These are phyloP conservation scores for Penstemon davidsonii DNA, from an alignment of 257 asterid species.

Conservation along the genomic window DNA sequence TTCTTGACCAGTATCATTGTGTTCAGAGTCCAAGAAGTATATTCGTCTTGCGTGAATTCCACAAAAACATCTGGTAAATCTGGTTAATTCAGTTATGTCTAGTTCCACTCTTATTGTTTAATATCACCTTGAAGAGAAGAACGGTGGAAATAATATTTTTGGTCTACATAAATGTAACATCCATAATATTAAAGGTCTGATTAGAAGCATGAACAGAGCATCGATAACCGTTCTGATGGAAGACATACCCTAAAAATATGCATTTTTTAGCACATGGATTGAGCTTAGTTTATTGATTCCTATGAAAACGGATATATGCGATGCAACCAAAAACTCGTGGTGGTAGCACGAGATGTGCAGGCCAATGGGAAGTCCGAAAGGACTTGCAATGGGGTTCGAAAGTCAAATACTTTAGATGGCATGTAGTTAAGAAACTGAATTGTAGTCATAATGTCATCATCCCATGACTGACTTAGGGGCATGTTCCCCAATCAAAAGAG, in stretches of 20 bases:
- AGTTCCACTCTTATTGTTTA: not conserved
- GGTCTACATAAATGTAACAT: not conserved
- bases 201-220: not conserved
- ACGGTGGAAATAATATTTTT: not conserved
- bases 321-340: constrained; percentile 5
- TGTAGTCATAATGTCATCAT: not conserved
- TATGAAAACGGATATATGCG: constrained; percentile 4
- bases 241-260: not conserved
- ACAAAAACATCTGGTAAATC: not conserved
- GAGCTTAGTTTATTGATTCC: not conserved
- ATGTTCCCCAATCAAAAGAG: not conserved
- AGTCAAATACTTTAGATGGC: not conserved
- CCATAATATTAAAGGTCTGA: not conserved
- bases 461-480: not conserved
- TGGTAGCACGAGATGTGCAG: not conserved
- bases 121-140: not conserved
- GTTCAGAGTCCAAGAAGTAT: too few species aligned
- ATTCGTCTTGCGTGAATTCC: not conserved
- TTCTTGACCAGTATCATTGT: too few species aligned
- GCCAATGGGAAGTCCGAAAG: not conserved
- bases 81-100: not conserved
- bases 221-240: not conserved
- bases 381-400: not conserved
- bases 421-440: not conserved
- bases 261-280: not conserved